Evolutionary conservation across 148 eudicot genomes (phyloP), one percentile per base, ranked within the genome.

Genomic region (Salicornia ramosissima): DNA sequence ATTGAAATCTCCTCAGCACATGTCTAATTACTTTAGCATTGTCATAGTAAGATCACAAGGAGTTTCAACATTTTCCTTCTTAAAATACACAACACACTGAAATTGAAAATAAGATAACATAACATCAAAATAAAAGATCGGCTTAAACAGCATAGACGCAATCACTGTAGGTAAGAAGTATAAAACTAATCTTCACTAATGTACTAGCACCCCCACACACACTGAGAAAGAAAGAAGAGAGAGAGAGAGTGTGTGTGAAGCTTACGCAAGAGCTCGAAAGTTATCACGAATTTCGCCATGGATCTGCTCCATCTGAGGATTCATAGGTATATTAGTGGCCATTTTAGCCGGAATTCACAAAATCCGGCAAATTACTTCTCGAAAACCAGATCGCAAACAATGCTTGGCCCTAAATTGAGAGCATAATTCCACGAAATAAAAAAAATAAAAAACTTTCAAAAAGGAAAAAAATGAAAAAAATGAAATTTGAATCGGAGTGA

Each of bases 251-350:
- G n/a, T n/a, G n/a, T n/a, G n/a, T 54, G 46, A 21, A 56, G n/a
- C 86, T 71, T 90, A 94, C 98, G 88, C 83, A 14, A 94, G 90
- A 77, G 93, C 99, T 30, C 99, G 97, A 47, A 88, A 87, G 67
- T 85, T 87, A 76, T 94, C 99, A 39, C 87, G 92, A 74, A 94
- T 91, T 86, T 94, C 97, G 19, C 99, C 97, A 64, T 89, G 84
- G 92, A 91, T 90, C 96, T 91, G 99, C 84, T 94, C 99, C 99
- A 94, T 80, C 79, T 90, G 92, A 68, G 96, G 89, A 69, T 72
- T 83, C 99, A 90, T 87, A 45, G 86, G 88, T 77, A 93, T 78
- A 66, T 90, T 84, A 12, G 70, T 78, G 68, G 84, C 87, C 90
- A 84, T 83, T 79, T 56, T 71, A 67, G 63, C 80, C 80, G 76